Evolutionary conservation across 441 rosid species (phyloP).

Genomic region (Adansonia rubrostipa): DNA sequence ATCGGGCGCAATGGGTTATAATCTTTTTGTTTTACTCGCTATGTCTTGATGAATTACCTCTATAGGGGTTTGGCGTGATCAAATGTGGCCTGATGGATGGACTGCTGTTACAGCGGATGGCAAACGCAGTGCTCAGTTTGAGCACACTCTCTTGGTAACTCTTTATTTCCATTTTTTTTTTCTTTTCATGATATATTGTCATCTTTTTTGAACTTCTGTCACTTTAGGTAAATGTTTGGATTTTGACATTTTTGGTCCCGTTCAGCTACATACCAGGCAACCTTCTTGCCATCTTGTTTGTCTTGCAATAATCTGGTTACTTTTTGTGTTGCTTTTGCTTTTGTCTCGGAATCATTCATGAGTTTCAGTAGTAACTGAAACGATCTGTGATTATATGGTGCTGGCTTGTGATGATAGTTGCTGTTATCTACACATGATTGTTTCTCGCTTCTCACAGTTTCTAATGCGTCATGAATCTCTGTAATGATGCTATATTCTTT

Average conservation of each 20-base stretch:
- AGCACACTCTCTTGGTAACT: slow-evolving; percentile 87
- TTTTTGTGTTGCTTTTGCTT: neutral
- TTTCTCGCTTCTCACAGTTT: neutral
- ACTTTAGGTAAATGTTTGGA: neutral
- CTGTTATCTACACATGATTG: neutral
- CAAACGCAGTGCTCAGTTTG: slow-evolving; percentile 95
- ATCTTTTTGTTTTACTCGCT: neutral
- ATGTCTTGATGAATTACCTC: slow-evolving; percentile 1
- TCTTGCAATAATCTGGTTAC: neutral
- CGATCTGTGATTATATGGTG: neutral
- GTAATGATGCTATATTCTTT: neutral
- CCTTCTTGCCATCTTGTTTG: neutral
- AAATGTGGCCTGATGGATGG: slow-evolving; percentile 99
- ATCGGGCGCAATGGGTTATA: neutral
- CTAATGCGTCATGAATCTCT: neutral
- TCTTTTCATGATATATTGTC: neutral
- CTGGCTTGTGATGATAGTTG: neutral
- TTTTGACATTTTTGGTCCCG: neutral
- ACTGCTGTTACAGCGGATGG: slow-evolving; percentile 94
- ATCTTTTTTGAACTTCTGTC: neutral
- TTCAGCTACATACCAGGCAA: neutral
- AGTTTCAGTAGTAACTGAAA: neutral
- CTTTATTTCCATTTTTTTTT: neutral
- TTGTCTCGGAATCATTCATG: neutral
- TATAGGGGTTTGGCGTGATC: slow-evolving; percentile 82